A percentile compares a stretch with the other conserved stretches of the same genome.
phyloP scores from a whole-genome alignment of 2,329 filamentous ascomycete species.

The Arachnomyces sp. region DNA sequence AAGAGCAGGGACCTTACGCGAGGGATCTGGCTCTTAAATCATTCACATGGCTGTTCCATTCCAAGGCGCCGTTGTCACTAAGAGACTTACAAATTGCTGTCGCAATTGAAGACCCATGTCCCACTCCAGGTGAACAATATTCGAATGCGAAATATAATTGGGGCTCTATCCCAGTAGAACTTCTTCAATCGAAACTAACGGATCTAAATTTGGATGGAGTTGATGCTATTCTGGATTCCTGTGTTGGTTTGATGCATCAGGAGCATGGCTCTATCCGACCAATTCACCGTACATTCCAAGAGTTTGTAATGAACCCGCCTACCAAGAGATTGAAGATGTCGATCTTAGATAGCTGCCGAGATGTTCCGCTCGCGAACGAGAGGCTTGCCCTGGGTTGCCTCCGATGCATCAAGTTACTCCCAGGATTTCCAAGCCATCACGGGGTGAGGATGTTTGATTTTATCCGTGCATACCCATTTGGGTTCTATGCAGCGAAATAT shows the following conservation, averaged over 20 bases:
- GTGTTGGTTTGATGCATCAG: background rate
- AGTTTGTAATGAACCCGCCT: background rate
- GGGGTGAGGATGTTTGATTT: background rate
- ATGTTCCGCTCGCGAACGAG: background rate
- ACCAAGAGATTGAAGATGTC: background rate
- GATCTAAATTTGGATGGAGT: background rate
- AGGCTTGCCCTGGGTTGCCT: background rate
- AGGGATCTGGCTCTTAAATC: background rate
- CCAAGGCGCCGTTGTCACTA: background rate
- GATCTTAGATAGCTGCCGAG: background rate
- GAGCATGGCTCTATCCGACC: background rate
- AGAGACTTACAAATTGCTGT: background rate
- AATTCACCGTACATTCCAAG: background rate
- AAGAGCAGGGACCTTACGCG: background rate
- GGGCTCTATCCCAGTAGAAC: too few relatives aligned
- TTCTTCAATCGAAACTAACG: background rate
- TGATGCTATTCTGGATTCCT: background rate
- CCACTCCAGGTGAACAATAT: too few relatives aligned
- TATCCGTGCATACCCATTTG: background rate
- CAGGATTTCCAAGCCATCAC: background rate
- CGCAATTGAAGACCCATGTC: too few relatives aligned
- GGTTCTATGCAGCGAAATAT: background rate
- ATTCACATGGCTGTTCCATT: conserved; percentile 2
- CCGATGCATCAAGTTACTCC: background rate
- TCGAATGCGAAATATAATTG: too few relatives aligned